These are phyloP conservation scores for Epichloe amarillans DNA, from an alignment of 2,329 filamentous ascomycete species.

Conservation along the genomic window DNA sequence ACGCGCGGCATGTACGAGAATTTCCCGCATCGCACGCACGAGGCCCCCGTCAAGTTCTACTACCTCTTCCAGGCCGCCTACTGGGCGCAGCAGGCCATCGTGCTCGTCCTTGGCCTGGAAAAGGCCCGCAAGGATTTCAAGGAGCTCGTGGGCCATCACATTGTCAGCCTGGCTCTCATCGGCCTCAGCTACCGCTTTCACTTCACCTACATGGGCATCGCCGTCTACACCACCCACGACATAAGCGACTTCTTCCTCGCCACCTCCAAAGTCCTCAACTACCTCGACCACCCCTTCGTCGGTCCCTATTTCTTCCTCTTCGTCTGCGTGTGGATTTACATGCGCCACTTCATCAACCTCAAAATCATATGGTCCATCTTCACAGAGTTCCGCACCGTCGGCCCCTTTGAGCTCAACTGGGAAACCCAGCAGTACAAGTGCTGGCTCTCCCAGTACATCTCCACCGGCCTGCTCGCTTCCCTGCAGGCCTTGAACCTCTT, in stretches of 20 bases:
- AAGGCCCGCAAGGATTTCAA: conserved; percentile 92
- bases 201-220: conserved; percentile 88
- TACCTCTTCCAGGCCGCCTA: conserved; percentile 90
- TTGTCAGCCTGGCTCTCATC: conserved; percentile 77
- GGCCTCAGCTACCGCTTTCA: conserved; percentile 85
- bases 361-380: conserved; percentile 63
- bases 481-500: conserved; percentile 69
- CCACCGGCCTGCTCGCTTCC: conserved; percentile 46
- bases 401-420: conserved; percentile 67
- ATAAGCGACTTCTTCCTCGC: conserved; percentile 93
- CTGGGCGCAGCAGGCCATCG: conserved; percentile 90
- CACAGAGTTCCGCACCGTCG: conserved; percentile 61
- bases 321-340: conserved; percentile 74
- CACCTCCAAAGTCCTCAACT: conserved; percentile 84
- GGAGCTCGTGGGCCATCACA: conserved; percentile 82
- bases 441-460: conserved; percentile 54
- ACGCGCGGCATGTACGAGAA: conserved; percentile 78
- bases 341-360: conserved; percentile 76
- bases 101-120: conserved; percentile 74
- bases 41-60: conserved; percentile 80
- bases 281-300: conserved; percentile 68
- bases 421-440: conserved; percentile 67
- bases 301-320: conserved; percentile 76
- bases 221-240: conserved; percentile 90
- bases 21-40: conserved; percentile 78